Conservation (phyloP, 306 rosid species). For the Carpinus viminea region DNA sequence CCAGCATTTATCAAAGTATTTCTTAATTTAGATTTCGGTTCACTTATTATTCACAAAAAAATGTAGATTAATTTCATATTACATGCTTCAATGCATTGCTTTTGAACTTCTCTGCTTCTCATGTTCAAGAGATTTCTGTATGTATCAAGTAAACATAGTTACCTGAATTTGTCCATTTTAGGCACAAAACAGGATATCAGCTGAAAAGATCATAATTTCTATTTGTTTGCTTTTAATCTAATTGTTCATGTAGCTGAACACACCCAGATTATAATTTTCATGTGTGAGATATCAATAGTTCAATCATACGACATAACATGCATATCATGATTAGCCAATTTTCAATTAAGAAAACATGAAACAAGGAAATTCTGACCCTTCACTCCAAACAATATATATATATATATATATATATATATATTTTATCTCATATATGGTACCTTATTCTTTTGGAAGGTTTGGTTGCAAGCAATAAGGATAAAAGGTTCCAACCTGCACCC, state of each 20-base stretch:
- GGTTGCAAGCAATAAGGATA: slow-evolving; percentile 78
- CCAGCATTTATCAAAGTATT: background rate
- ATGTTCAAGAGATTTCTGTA: background rate
- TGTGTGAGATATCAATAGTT: background rate
- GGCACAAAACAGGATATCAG: background rate
- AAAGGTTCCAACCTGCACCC: slow-evolving; percentile 99
- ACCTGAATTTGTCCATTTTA: background rate
- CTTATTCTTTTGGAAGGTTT: slow-evolving; percentile 81
- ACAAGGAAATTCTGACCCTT: slow-evolving; percentile 21
- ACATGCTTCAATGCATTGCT: background rate
- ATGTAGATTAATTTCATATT: background rate
- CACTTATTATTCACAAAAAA: background rate
- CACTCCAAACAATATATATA: slow-evolving; percentile 19
- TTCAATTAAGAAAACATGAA: slow-evolving; percentile 18
- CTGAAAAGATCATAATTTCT: background rate
- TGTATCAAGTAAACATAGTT: background rate
- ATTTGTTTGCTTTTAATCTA: background rate
- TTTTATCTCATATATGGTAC: slow-evolving; percentile 36
- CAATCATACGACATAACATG: background rate
- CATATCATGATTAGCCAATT: slow-evolving; percentile 17
- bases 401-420: slow-evolving; percentile 1
- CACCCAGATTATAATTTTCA: background rate
- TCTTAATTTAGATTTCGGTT: background rate
- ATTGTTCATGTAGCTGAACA: background rate
- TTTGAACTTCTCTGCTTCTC: background rate